These are phyloP conservation scores for Hordeum vulgare DNA, from an alignment of 176 grass and related monocot species.

Conservation along the genomic window DNA sequence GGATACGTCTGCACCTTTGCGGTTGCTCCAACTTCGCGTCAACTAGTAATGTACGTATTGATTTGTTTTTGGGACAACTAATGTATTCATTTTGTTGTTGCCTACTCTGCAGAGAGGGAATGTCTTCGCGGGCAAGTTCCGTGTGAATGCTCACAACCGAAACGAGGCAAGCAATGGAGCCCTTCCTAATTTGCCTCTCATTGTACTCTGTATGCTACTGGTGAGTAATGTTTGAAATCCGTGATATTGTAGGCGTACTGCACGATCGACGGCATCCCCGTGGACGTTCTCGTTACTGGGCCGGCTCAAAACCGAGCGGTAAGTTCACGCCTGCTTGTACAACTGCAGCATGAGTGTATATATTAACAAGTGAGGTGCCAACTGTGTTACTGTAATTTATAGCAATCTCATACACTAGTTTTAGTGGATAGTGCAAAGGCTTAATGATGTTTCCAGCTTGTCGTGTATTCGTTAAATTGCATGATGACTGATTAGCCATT, in stretches of 20 bases:
- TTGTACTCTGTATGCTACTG: not conserved
- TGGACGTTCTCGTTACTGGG: slow-evolving; percentile 84
- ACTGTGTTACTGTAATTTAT: not conserved
- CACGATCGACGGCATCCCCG: slow-evolving; percentile 64
- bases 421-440: not conserved
- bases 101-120: slow-evolving; percentile 51
- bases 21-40: not conserved
- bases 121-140: slow-evolving; percentile 68
- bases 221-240: not conserved
- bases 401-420: not conserved
- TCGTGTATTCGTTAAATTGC: not conserved
- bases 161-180: slow-evolving; percentile 39
- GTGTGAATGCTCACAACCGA: slow-evolving; percentile 81
- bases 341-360: not conserved
- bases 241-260: slow-evolving; percentile 79
- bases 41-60: not conserved
- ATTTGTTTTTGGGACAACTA: not conserved
- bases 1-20: not conserved
- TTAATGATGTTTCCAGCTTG: not conserved
- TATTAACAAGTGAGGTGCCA: not conserved
- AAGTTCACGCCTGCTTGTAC: slow-evolving; percentile 6
- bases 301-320: slow-evolving; percentile 92
- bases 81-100: not conserved
- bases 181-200: not conserved
- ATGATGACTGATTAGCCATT: not conserved